Evolutionary conservation across 1,284 basidiomycete genomes (phyloP), one percentile per base, ranked within the genome.

Genomic region (Violaceomyces palustris): DNA sequence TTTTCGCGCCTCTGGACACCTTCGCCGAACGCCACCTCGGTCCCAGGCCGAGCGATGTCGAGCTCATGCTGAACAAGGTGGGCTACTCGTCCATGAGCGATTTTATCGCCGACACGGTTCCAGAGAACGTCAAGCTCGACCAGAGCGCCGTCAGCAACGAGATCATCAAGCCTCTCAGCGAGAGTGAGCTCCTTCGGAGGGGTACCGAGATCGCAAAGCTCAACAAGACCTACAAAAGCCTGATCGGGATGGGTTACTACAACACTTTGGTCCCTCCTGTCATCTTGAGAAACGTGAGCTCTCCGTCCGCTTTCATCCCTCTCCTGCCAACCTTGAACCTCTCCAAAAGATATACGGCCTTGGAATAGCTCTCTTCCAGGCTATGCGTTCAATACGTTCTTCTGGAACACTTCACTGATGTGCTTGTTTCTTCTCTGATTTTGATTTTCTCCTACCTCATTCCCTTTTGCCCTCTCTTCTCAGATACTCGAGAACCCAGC

Each of bases 221-320:
- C 74, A 97, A 98, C 77, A 83, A 84, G 75, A 77, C 81, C 7
- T 85, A 85, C 76, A 89, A 87, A 79, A 91, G 84, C 69, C 93
- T 90, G 74, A 98, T 97, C 72, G 93, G 93, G 32, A 90, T 96
- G 90, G 93, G 93, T 45, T 97, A 98, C 76, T 87, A 93, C 72
- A 70, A 69, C 60, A 67, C 64, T 11, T 42, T 62, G 15, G 69
- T 72, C 4, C 69, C 69, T 15, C 60, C 59, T 18, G 69, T 72
- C 27, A 70, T 72, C 43, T 52, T 67, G 42, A 60, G 69, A 36
- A 72, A 72, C 42, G 59, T 70, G n/a, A n/a, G n/a, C n/a, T n/a
- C n/a, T n/a, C n/a, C n/a, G n/a, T n/a, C n/a, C n/a, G n/a, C n/a
- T 21, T 24, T n/a, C n/a, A n/a, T n/a, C n/a, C n/a, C n/a, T n/a